Percentiles rank a stretch among this genome's conserved stretches.
Conservation (phyloP, 306 rosid species). For the Vicia villosa region DNA sequence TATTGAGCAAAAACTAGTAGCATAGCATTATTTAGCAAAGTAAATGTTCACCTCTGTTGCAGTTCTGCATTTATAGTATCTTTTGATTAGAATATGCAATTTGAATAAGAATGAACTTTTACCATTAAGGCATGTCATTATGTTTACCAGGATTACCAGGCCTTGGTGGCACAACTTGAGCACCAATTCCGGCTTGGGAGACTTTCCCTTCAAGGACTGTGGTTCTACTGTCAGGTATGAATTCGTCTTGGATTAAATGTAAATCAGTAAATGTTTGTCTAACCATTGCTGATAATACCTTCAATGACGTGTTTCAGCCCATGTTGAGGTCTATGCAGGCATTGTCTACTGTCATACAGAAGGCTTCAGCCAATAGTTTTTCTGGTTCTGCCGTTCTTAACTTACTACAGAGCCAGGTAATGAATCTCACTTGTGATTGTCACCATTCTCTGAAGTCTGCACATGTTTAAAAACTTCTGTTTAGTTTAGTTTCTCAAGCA, state of each 20-base stretch:
- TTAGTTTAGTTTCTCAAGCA: conserved; percentile 29
- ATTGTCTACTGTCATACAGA: conserved; percentile 72
- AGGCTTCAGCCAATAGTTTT: conserved; percentile 73
- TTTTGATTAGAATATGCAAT: conserved; percentile 31
- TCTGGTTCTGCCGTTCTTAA: conserved; percentile 94
- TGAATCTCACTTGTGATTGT: neutral
- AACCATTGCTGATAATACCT: conserved; percentile 36
- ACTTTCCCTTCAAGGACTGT: conserved; percentile 94
- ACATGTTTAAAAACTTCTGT: conserved; percentile 1
- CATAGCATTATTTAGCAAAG: neutral
- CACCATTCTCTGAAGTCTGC: conserved; percentile 14
- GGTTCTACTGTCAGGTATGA: conserved; percentile 96
- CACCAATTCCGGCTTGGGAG: conserved; percentile 94
- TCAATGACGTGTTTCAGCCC: conserved; percentile 59
- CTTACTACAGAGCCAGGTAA: conserved; percentile 94
- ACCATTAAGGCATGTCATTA: conserved; percentile 12
- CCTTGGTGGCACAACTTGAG: conserved; percentile 97
- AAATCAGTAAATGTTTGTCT: conserved; percentile 25
- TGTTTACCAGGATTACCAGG: conserved; percentile 81
- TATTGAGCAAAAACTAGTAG: conserved; percentile 25
- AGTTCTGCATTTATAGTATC: conserved; percentile 9
- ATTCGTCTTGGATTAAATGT: conserved; percentile 33
- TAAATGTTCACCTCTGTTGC: conserved; percentile 7
- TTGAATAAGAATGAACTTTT: conserved; percentile 33
- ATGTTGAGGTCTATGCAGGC: conserved; percentile 95